These are phyloP conservation scores for Lablab purpureus DNA, from an alignment of 306 rosid genomes.

Conservation along the genomic window DNA sequence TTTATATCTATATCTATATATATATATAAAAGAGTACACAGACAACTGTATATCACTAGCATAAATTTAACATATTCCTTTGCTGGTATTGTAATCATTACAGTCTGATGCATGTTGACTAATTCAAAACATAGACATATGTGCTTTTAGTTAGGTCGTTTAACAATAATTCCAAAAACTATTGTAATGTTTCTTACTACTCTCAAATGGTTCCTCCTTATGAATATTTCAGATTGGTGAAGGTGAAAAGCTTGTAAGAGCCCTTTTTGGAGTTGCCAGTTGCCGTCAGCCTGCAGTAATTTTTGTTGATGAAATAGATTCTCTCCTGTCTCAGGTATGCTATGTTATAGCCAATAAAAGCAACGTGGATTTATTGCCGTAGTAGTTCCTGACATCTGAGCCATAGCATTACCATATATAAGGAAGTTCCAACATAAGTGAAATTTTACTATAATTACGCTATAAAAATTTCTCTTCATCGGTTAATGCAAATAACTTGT, in stretches of 20 bases:
- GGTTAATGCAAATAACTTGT: slow-evolving; percentile 40
- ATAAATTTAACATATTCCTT: too few relatives aligned
- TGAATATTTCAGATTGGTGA: slow-evolving; percentile 82
- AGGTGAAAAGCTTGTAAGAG: slow-evolving; percentile 96
- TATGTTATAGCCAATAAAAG: slow-evolving; percentile 37
- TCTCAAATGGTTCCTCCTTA: slow-evolving; percentile 30
- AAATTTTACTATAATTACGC: background rate
- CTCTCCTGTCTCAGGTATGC: slow-evolving; percentile 94
- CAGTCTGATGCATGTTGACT: too few relatives aligned
- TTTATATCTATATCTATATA: too few relatives aligned
- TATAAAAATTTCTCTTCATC: background rate
- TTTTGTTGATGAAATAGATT: slow-evolving; percentile 98
- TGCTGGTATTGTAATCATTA: too few relatives aligned
- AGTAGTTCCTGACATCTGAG: slow-evolving; percentile 34
- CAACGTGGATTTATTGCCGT: slow-evolving; percentile 26
- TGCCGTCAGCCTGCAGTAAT: slow-evolving; percentile 99
- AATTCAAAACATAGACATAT: slow-evolving; percentile 3
- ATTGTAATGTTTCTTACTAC: slow-evolving; percentile 23
- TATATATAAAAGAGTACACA: too few relatives aligned
- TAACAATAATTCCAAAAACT: slow-evolving; percentile 36
- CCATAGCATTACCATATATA: slow-evolving; percentile 25
- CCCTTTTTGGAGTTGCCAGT: slow-evolving; percentile 96
- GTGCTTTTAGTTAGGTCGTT: slow-evolving; percentile 26
- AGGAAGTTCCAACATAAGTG: slow-evolving; percentile 35
- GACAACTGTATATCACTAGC: too few relatives aligned